phyloP scores from a whole-genome alignment of 2,329 filamentous ascomycete species.

The Paecilomyces formosus region DNA sequence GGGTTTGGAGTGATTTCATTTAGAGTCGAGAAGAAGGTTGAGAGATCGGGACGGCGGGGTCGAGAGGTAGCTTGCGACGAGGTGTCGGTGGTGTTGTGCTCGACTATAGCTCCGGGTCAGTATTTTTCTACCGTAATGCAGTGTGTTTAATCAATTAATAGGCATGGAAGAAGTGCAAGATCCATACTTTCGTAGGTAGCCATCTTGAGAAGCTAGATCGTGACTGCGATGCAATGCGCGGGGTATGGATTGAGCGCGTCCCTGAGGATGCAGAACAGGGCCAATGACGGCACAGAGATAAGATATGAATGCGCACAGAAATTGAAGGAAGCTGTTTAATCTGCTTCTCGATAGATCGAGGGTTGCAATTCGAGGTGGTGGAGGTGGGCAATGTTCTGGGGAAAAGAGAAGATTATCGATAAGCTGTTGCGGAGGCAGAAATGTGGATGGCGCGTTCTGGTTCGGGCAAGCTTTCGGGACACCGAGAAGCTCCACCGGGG shows the following conservation, averaged over 20 bases:
- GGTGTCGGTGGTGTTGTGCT: conserved; percentile 33
- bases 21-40: conserved; percentile 57
- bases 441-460: not conserved
- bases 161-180: not conserved
- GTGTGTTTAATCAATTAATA: not conserved
- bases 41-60: conserved; percentile 54
- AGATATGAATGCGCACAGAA: not conserved
- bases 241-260: not conserved
- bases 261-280: not conserved
- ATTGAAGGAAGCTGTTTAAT: not conserved
- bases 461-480: not conserved
- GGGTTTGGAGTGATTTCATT: conserved; percentile 49
- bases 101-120: conserved; percentile 22
- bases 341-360: not conserved
- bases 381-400: conserved; percentile 3
- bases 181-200: conserved; percentile 35
- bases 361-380: conserved; percentile 5
- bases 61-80: conserved; percentile 18
- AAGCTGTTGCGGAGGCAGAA: conserved; percentile 2
- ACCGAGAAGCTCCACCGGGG: not conserved
- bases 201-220: conserved; percentile 18
- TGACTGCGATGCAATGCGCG: not conserved
- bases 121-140: not conserved
- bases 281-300: not conserved
- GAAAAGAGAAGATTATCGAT: conserved; percentile 1